These are phyloP conservation scores for Byssochlamys sp. DNA, from an alignment of 2,329 filamentous ascomycete species.

Conservation along the genomic window DNA sequence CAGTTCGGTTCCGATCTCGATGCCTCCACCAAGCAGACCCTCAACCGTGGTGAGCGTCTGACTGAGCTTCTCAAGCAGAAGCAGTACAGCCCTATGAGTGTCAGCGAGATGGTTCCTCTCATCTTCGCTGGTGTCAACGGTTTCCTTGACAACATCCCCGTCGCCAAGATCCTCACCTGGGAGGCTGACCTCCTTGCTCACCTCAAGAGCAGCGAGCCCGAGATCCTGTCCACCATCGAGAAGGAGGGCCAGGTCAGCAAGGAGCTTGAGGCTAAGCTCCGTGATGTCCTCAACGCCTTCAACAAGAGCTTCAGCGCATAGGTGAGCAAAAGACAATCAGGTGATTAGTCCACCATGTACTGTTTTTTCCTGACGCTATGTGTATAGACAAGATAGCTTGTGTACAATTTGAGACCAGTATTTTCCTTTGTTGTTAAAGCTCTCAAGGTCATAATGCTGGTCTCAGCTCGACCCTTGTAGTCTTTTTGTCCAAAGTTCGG, in stretches of 20 bases:
- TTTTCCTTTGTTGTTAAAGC: slow-evolving; percentile 21
- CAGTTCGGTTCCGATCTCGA: slow-evolving; percentile 99
- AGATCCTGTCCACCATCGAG: slow-evolving; percentile 75
- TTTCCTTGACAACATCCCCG: slow-evolving; percentile 77
- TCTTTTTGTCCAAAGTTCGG: background rate
- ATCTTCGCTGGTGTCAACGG: slow-evolving; percentile 99
- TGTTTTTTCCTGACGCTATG: slow-evolving; percentile 33
- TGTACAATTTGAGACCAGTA: slow-evolving; percentile 37
- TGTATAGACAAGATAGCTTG: slow-evolving; percentile 38
- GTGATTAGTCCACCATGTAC: slow-evolving; percentile 25
- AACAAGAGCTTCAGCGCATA: slow-evolving; percentile 75
- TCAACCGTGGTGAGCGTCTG: slow-evolving; percentile 94
- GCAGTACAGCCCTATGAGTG: slow-evolving; percentile 97
- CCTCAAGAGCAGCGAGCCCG: slow-evolving; percentile 81
- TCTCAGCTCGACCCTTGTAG: background rate
- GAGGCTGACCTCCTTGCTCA: slow-evolving; percentile 89
- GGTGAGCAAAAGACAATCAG: slow-evolving; percentile 28
- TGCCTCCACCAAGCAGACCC: slow-evolving; percentile 96
- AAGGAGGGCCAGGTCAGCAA: slow-evolving; percentile 95
- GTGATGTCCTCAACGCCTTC: slow-evolving; percentile 67
- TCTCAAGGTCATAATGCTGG: background rate
- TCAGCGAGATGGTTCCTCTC: slow-evolving; percentile 99
- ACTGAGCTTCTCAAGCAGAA: slow-evolving; percentile 99
- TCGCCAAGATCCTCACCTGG: slow-evolving; percentile 84
- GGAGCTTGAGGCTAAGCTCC: slow-evolving; percentile 58